Percentiles rank a stretch among this genome's conserved stretches.
phyloP scores from a whole-genome alignment of 1,284 basidiomycete species.

The Fomitopsis betulina region DNA sequence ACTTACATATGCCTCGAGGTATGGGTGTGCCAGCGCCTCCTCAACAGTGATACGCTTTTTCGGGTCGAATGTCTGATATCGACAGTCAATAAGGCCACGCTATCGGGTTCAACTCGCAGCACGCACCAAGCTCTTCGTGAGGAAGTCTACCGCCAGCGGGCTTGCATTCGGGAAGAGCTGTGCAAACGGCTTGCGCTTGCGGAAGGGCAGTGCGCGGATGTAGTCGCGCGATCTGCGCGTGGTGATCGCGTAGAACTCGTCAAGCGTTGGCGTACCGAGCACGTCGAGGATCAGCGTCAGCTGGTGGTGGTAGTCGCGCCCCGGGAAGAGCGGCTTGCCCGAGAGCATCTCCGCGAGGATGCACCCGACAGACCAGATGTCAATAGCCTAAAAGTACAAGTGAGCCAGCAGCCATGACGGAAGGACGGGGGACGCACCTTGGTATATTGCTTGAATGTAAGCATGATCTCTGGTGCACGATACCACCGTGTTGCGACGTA shows the following conservation, averaged over 20 bases:
- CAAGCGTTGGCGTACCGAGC: slow-evolving; percentile 87
- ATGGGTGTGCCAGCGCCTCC: slow-evolving; percentile 87
- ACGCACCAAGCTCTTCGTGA: slow-evolving; percentile 84
- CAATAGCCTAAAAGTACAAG: slow-evolving; percentile 64
- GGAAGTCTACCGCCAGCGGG: slow-evolving; percentile 84
- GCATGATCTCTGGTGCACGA: slow-evolving; percentile 93
- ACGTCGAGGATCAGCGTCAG: slow-evolving; percentile 88
- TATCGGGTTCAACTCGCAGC: neutral
- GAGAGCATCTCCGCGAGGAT: slow-evolving; percentile 97
- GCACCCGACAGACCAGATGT: slow-evolving; percentile 95
- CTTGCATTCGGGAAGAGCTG: slow-evolving; percentile 85
- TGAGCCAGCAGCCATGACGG: neutral
- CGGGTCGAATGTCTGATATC: slow-evolving; percentile 79
- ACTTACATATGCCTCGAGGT: slow-evolving; percentile 83
- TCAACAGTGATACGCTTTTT: slow-evolving; percentile 92
- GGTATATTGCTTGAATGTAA: slow-evolving; percentile 95
- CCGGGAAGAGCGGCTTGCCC: slow-evolving; percentile 92
- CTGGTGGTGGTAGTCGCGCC: slow-evolving; percentile 95
- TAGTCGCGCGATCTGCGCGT: slow-evolving; percentile 86
- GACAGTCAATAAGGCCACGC: neutral
- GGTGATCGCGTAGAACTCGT: slow-evolving; percentile 90
- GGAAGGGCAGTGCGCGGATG: slow-evolving; percentile 84
- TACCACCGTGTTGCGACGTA: slow-evolving; percentile 95
- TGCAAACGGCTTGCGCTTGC: slow-evolving; percentile 76
- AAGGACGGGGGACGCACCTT: slow-evolving; percentile 47